Percentiles rank a stretch among this genome's conserved stretches.
Conservation (phyloP, 495 filamentous ascomycete genomes). For the Tuber borchii region DNA sequence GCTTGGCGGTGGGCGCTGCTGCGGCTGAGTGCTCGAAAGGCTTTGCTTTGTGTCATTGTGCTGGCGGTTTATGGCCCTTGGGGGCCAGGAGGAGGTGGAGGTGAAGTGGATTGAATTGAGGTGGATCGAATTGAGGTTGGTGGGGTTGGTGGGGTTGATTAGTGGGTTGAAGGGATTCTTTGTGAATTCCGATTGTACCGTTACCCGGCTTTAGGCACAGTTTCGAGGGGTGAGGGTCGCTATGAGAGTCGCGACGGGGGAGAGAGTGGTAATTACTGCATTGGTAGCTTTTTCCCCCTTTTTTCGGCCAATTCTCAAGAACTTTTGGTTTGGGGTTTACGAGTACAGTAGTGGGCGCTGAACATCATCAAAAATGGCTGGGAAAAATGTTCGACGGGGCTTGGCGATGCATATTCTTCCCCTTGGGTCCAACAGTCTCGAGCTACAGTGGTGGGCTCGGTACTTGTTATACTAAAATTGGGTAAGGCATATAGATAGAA, state of each 20-base stretch:
- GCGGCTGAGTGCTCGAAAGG: constrained; percentile 81
- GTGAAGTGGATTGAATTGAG: not conserved
- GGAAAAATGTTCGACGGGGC: not conserved
- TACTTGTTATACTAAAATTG: not conserved
- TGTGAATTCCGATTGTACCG: not conserved
- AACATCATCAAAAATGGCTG: not conserved
- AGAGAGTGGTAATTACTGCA: not conserved
- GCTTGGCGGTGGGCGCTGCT: constrained; percentile 80
- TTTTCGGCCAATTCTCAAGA: too few species aligned
- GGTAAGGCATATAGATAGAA: not conserved
- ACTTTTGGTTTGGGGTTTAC: too few species aligned
- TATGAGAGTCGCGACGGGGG: not conserved
- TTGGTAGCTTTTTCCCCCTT: not conserved
- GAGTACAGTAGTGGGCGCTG: not conserved
- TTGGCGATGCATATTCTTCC: not conserved
- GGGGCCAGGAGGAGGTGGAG: not conserved
- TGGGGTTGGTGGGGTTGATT: not conserved
- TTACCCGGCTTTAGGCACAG: not conserved
- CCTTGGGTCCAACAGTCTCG: not conserved
- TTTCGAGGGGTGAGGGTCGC: not conserved
- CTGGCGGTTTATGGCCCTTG: constrained; percentile 2
- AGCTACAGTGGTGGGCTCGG: too few species aligned
- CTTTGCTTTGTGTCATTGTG: constrained; percentile 72
- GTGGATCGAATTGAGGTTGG: not conserved
- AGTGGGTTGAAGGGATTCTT: not conserved